Evolutionary conservation across 768 basidiomycete genomes (phyloP), one percentile per base, ranked within the genome.

Genomic region (Leccinum arenicola): DNA sequence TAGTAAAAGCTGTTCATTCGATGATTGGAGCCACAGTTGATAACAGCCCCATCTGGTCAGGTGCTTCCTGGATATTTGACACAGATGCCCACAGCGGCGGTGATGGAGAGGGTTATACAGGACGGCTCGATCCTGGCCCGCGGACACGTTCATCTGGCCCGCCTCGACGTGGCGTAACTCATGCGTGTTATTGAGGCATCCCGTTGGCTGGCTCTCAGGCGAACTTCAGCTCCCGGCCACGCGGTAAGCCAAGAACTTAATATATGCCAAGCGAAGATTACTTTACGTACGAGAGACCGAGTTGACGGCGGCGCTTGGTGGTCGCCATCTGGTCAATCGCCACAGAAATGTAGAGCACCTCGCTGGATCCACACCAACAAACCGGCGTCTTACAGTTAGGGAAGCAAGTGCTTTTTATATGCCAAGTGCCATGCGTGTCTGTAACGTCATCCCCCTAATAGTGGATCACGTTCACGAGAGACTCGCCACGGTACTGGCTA

Each of bases 321-420:
- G 52, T 12, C 36, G 33, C 33, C 36, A 12, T 25, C 35, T 25
- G 45, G 35, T 25, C 49, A n/a, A 33, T 48, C 57, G 33, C 57
- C 49, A 58, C 49, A 50, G n/a, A 59, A 50, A 43, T 50, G 43
- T 38, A 36, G 40, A 45, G n/a, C 43, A 35, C 56, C 57, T 57
- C 57, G 17, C 58, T 27, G 31, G 49, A 51, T 60, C 57, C 50
- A 49, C 59, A 21, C 38, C 19, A 31, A 29, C 45, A 58, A 31
- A 50, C 21, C 25, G 12, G 25, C 23, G n/a, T 54, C 11, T 25
- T 27, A 56, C 50, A 1, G 14, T 25, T 25, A 35, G 4, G 19
- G 55, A 55, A 56, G 35, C 35, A 14, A 33, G 17, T 25, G 31
- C 50, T 45, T 23, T 43, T 15, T 19, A 27, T 31, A 53, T 51